Base-by-base conservation (phyloP, 345 rosid genomes). In the Sisymbrium altissimum region DNA sequence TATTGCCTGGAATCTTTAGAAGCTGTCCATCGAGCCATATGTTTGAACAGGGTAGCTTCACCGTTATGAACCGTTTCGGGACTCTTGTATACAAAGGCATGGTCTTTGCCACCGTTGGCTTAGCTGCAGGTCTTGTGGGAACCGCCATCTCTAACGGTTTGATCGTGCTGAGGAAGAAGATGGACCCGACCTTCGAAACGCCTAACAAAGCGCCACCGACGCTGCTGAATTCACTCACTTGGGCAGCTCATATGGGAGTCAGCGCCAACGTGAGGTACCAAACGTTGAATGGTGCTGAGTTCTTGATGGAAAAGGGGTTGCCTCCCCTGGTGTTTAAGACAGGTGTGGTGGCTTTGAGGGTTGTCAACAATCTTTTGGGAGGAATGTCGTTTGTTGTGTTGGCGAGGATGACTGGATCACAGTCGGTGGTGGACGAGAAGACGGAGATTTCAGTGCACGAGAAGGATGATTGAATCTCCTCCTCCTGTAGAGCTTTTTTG, bases 351-450 rank as follows among this genome's bases (percentile, higher is more conserved):
- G 89, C 77, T 49, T 81, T 96, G 69, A 83, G 99, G 78, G 86
- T 92, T 77, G 63, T 75, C 36, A 96, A 96, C 70, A 96, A 96
- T 38, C 84, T 92, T 11, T 81, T 89, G 13, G 99, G 99, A 4
- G 99, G 99, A 9, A 81, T 92, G 93, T 74, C 99, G 3, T 96
- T 96, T 81, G 99, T 96, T 33, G 54, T 86, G 8, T 72, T 96
- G 74, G 99, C 99, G 12, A 90, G 98, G 83, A 12, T 96, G 84
- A 96, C 99, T 0, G 99, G 99, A 17, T 83, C 99, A 4, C 99
- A 96, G 80, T 83, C 89, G 12, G 82, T 78, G 15, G 82, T 79
- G 21, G 83, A 13, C 15, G 76, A 69, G 59, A 72, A 59, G 70
- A 17, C 25, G 30, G 73, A 67, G 38, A 30, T 38, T 14, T 32